Base-by-base conservation (phyloP, 129 eudicot genomes). In the Oenanthe sinensis region DNA sequence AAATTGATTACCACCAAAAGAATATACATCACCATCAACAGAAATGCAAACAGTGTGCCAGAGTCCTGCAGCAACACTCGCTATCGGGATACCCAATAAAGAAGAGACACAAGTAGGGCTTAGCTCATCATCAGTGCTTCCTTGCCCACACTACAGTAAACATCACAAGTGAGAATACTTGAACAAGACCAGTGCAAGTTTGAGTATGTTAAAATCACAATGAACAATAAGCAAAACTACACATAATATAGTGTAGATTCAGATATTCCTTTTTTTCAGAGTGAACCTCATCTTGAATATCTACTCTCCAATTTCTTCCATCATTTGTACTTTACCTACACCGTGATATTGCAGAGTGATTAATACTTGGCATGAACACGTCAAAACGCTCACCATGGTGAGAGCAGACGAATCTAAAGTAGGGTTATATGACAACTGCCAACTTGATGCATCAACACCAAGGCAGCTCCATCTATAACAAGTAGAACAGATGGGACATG, bases 21-120 rank as follows among this genome's bases (percentile, higher is more conserved):
- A 82, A 81, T 95, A 95, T 46, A 91, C 94, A 70, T 87, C 97
- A 80, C 97, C 96, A 84, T 91, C 96, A 60, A 87, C 90, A 82
- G 98, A 95, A 72, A 91, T 82, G 86, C 98, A 91, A 80, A 88
- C 83, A 44, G 96, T 95, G 72, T 95, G 98, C 98, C 98, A 95
- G 28, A 95, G 92, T 63, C 98, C 98, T 12, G 98, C 96, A 33
- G 98, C 93, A 39, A 95, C 89, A 6, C 89, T 83, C 16, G 86
- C 91, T 83, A 95, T 85, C 44, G 73, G 85, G 75, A 91, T 87
- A 55, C 98, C 98, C 83, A 90, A 85, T 78, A 95, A 87, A n/a
- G 98, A 85, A 58, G 98, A 83, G 75, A 95, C 97, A 78, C 97
- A 95, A 39, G 87, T 85, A 71, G 98, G 98, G 85, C 92, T 91